Conservation (phyloP, 495 filamentous ascomycete genomes). For the Recurvomyces mirabilis region DNA sequence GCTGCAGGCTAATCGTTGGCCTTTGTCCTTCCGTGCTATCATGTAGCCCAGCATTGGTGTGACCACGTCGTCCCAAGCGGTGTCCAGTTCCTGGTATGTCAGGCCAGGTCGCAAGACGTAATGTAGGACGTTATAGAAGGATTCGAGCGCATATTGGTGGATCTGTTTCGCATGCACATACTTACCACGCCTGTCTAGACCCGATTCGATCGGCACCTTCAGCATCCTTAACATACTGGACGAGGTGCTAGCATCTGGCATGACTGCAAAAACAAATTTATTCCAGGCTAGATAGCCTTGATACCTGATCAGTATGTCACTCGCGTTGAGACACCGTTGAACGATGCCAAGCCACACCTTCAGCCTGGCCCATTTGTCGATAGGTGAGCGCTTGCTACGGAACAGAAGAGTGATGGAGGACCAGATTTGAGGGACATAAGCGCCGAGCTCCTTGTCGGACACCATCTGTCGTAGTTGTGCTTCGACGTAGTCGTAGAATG, state of each 20-base stretch:
- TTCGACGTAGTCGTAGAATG: constrained; percentile 51
- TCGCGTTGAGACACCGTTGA: constrained; percentile 74
- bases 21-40: constrained; percentile 19
- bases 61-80: constrained; percentile 71
- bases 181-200: constrained; percentile 52
- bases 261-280: constrained; percentile 60
- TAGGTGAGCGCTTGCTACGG: constrained; percentile 44
- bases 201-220: constrained; percentile 53
- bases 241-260: constrained; percentile 49
- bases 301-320: constrained; percentile 55
- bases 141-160: constrained; percentile 50
- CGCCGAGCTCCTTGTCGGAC: constrained; percentile 45
- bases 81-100: constrained; percentile 49
- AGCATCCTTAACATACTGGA: constrained; percentile 53
- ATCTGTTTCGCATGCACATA: constrained; percentile 46
- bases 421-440: constrained; percentile 81
- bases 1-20: constrained; percentile 37
- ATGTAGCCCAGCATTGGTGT: constrained; percentile 41
- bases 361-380: constrained; percentile 64
- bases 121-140: constrained; percentile 72
- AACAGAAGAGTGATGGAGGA: constrained; percentile 67
- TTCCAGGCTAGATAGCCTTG: constrained; percentile 78
- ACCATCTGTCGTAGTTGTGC: constrained; percentile 61
- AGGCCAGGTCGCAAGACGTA: constrained; percentile 69
- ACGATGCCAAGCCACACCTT: constrained; percentile 63